Evolutionary conservation across 2,329 filamentous ascomycete species (phyloP).

Genomic region (Nemania serpens): DNA sequence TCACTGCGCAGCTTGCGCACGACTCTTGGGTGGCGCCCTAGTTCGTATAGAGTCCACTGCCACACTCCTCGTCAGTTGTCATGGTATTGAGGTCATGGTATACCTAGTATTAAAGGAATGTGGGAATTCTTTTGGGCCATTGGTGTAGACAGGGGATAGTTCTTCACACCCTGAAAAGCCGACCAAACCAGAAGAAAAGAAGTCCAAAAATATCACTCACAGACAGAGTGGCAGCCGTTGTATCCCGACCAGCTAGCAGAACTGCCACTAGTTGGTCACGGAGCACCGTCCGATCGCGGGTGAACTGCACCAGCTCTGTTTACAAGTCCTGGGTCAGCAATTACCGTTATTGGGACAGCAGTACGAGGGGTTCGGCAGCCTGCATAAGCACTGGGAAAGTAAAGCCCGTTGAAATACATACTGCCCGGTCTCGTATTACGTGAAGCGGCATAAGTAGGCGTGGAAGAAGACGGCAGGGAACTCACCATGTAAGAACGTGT

Average conservation of each 20-base stretch:
- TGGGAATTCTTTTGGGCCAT: no score
- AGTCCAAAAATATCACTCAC: background rate
- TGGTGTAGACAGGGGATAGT: no score
- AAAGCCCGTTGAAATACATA: no score
- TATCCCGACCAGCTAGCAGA: constrained; percentile 84
- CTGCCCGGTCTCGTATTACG: no score
- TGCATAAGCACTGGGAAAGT: no score
- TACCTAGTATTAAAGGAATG: no score
- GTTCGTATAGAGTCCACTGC: constrained; percentile 81
- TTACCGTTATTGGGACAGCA: no score
- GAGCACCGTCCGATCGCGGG: constrained; percentile 70
- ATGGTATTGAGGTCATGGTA: no score
- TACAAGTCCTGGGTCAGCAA: no score
- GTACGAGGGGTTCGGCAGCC: no score
- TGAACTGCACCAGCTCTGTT: constrained; percentile 72
- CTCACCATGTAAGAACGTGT: constrained; percentile 78
- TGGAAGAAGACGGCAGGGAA: no score
- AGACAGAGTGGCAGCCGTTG: constrained; percentile 77
- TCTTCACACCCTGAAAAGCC: background rate
- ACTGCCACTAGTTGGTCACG: constrained; percentile 85
- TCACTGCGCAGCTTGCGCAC: constrained; percentile 73
- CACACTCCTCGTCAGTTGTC: constrained; percentile 49
- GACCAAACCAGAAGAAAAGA: background rate
- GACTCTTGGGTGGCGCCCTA: constrained; percentile 70
- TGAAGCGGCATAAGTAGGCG: no score